Evolutionary conservation across 495 filamentous ascomycete species (phyloP).

Genomic region (Penicillium bovifimosum): DNA sequence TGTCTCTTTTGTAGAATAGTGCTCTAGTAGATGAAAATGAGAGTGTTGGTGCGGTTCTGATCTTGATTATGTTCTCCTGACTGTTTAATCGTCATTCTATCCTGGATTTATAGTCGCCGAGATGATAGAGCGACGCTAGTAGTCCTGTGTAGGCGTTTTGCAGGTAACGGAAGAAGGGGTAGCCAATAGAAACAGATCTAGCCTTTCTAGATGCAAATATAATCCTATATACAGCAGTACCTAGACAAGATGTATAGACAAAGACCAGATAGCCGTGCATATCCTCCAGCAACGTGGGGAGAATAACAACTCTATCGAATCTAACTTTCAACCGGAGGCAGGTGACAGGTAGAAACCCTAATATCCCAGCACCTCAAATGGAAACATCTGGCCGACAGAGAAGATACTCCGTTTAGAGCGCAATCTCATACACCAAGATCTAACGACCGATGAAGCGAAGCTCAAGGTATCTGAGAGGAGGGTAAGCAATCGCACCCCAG

Average conservation of each 20-base stretch:
- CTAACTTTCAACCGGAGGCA: background rate
- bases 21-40: constrained; percentile 36
- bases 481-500: constrained; percentile 45
- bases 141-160: background rate
- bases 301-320: background rate
- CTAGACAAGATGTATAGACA: too few species aligned
- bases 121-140: background rate
- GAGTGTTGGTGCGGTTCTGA: constrained; percentile 15
- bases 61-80: too few species aligned
- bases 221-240: too few species aligned
- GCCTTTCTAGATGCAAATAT: too few species aligned
- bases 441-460: constrained; percentile 41
- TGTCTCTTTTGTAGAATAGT: constrained; percentile 44
- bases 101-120: too few species aligned
- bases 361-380: background rate
- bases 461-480: constrained; percentile 46
- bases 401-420: too few species aligned
- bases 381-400: too few species aligned
- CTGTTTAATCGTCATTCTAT: constrained; percentile 3
- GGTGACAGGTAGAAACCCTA: background rate
- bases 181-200: background rate
- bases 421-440: background rate
- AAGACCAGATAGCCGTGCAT: background rate
- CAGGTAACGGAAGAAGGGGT: background rate
- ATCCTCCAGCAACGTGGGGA: background rate